A percentile compares a stretch with the other conserved stretches of the same genome.
These are phyloP conservation scores for Phalaenopsis aphrodite DNA, from an alignment of 106 monocot genomes.

Conservation along the genomic window DNA sequence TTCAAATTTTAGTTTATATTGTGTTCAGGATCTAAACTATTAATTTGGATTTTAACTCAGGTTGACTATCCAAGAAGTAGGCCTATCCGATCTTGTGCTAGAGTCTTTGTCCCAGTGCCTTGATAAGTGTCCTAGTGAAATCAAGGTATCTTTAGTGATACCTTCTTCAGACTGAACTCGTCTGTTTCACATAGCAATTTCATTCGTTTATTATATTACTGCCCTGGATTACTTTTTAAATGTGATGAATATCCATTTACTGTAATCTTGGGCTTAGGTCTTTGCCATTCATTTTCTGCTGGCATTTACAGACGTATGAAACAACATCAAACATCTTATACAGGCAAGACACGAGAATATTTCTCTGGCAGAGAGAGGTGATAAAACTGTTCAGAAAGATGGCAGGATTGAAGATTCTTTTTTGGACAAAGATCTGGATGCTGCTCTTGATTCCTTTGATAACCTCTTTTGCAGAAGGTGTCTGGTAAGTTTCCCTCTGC, in stretches of 20 bases:
- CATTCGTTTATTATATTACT: not conserved
- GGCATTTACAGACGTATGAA: constrained; percentile 34
- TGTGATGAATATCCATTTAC: constrained; percentile 9
- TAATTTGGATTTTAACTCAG: constrained; percentile 27
- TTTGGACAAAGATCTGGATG: constrained; percentile 87
- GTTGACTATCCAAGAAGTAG: constrained; percentile 65
- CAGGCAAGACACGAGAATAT: constrained; percentile 79
- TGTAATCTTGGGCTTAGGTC: constrained; percentile 18
- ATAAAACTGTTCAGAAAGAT: constrained; percentile 28
- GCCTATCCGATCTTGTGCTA: constrained; percentile 55
- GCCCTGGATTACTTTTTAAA: not conserved
- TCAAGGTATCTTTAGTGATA: constrained; percentile 34
- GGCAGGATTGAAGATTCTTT: constrained; percentile 34
- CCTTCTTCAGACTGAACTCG: constrained; percentile 1
- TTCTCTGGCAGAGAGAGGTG: constrained; percentile 25
- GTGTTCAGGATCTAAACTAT: not conserved
- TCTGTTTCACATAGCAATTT: not conserved
- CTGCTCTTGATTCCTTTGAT: constrained; percentile 96
- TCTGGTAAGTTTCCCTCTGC: constrained; percentile 33
- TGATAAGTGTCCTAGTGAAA: constrained; percentile 59
- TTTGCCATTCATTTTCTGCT: constrained; percentile 34
- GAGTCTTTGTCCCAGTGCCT: constrained; percentile 47
- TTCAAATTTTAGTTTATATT: not conserved
- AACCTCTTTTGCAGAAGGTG: constrained; percentile 93
- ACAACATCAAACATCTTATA: constrained; percentile 43